Base-by-base conservation (phyloP, 2,329 filamentous ascomycete species). In the Fusarium udum region DNA sequence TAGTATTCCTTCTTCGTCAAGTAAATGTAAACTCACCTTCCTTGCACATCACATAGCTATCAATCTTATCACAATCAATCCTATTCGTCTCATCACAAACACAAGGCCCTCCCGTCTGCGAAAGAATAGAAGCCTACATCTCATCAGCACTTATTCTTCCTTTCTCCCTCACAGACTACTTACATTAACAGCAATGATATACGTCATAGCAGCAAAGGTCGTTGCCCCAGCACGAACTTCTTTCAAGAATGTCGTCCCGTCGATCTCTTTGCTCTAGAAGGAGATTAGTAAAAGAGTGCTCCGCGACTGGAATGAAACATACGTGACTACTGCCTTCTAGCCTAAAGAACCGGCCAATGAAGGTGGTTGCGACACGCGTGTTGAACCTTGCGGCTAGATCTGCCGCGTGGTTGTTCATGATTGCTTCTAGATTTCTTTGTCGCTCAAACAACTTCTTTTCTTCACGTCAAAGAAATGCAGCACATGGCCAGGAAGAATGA, bases 161-260 rank as follows among this genome's bases (percentile, higher is more conserved):
- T 7, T 28, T 28, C 2, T 14, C 16, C n/a, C 18, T 14, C 14
- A 37, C 11, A 22, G 43, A 43, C 8, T 28, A 8, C 20, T 45
- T 65, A 71, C 76, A 61, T 78, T 78, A 3, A 77, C 78, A 34
- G 76, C 73, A 34, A 79, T 71, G 28, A 78, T 78, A 48, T 78
- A 78, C 22, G 69, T 68, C 76, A 79, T 79, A 4, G 73, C 76
- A 16, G 75, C 73, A 61, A 79, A 79, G 3, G 89, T 91, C n/a
- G 89, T 89, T 20, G 91, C 81, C 42, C 90, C 90, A 39, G 89
- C 90, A 55, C 89, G 85, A 63, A 92, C 83, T 79, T 92, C 90
- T 28, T 87, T 91, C 75, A 90, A 87, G 81, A 92, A 90, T 64
- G 84, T 85, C 49, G 87, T 85, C 24, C 87, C 87, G 71, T 87